Percentiles rank a stretch among this genome's conserved stretches.
Conservation (phyloP, 2,329 filamentous ascomycete species). For the Ceratocystis variospora region DNA sequence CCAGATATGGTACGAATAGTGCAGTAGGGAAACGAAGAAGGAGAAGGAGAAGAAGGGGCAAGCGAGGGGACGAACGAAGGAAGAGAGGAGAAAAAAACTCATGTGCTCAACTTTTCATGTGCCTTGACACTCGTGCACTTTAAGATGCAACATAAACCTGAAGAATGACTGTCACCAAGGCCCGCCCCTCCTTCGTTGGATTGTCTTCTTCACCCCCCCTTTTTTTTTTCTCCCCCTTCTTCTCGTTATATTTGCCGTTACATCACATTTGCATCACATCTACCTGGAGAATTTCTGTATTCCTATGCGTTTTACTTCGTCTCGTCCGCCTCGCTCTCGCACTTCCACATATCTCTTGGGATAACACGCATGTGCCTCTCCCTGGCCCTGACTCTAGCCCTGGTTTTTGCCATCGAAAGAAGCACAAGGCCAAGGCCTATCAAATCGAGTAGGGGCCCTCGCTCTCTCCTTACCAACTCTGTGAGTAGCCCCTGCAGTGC, state of each 20-base stretch:
- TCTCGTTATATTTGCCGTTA: too few species aligned
- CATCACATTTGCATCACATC: background rate
- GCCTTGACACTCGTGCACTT: background rate
- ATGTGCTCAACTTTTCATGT: background rate
- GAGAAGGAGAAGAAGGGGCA: background rate
- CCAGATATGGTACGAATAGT: background rate
- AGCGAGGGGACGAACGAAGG: background rate
- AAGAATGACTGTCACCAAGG: conserved; percentile 3
- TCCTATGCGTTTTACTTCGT: background rate
- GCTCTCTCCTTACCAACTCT: background rate
- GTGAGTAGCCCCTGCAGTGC: background rate
- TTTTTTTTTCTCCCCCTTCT: background rate
- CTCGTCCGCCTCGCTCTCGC: background rate
- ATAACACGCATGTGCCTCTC: too few species aligned
- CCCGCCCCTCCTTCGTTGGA: background rate
- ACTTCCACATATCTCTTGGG: background rate
- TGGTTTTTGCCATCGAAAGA: background rate
- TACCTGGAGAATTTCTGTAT: background rate
- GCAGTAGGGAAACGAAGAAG: background rate
- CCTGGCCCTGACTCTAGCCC: too few species aligned
- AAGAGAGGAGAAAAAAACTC: background rate
- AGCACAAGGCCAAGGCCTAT: background rate
- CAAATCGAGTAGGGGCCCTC: background rate
- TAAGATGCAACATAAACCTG: background rate
- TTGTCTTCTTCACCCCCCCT: background rate